Base-by-base conservation (phyloP, 306 rosid species). In the Arachis stenosperma region DNA sequence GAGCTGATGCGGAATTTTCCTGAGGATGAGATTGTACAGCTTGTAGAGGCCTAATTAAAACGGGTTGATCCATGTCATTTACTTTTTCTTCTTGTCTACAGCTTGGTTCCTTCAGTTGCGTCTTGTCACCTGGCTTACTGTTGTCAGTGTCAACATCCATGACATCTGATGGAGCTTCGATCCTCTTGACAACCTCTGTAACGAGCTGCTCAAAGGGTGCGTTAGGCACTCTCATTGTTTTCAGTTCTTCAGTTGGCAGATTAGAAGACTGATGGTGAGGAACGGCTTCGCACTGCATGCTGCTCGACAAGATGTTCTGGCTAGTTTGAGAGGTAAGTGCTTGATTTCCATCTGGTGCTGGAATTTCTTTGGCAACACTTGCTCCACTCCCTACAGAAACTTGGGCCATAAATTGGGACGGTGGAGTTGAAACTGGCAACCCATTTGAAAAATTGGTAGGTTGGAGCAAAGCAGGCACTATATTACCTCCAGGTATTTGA, bases 1-100 rank as follows among this genome's bases (percentile, higher is more conserved):
- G 58, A 76, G 78, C 70, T 30, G 88, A 52, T 55, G 44, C 13
- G 0, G 79, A 36, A 37, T 77, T 79, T 58, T 73, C 80, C 67
- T 60, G 65, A 65, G 61, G 84, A 68, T 22, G 57, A 58, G 83
- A 77, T 58, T 82, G 85, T 47, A 81, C 79, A 44, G 90, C 86
- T 74, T 88, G 93, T 79, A 88, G 81, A 78, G 96, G 90, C 70
- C 82, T 83, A 43, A 79, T 83, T 64, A 80, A 81, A 8, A 85
- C 69, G 52, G 96, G 76, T 74, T 73, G 89, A 71, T 74, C 86
- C 46, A 44, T 17, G 6, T 85, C 80, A 27, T 78, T 73, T 36
- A 61, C 75, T 75, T 67, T 81, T 53, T 77, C 87, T 63, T 79
- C 82, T 63, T 41, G 78, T 58, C 47, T 46, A 12, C 33, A 37